Base-by-base conservation (phyloP, 1,139 yeast species). In the Yamadazyma pseudoaaseri region DNA sequence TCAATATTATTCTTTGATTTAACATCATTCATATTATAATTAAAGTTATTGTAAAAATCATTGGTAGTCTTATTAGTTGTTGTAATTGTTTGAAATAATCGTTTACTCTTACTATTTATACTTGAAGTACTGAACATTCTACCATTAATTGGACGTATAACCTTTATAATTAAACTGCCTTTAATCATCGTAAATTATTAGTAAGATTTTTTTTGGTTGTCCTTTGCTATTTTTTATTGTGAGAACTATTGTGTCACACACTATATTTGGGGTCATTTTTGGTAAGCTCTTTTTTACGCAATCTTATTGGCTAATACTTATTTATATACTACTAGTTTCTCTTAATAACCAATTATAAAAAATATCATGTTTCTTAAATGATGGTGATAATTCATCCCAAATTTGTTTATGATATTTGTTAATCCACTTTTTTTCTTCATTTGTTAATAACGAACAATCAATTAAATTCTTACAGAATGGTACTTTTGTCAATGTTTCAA, bases 401-500 rank as follows among this genome's bases (percentile, higher is more conserved):
- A 90, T 76, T 20, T 57, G 56, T 12, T 57, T 47, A 52, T 90
- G 95, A 55, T 87, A 89, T 2, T 58, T 54, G 52, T 94, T 80
- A 41, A 92, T 64, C 79, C 86, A 81, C 3, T 58, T 47, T 42
- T 65, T 74, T 56, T 92, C 98, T 16, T 75, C 79, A 1, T 52
- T 48, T 6, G 76, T 73, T 46, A 92, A 70, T 56, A 56, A 39
- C 9, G 38, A 27, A 13, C 32, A 38, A 36, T 56, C 54, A 33
- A 58, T 56, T 30, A 58, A 52, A 24, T 50, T 51, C 34, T 41
- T 53, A 39, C 64, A 58, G 57, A 84, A 82, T 11, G 99, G 99
- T n/a, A 87, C 97, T 44, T 75, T 59, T 1, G 98, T 92, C 34
- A 92, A 70, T 33, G 96, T 89, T 47, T 86, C 94, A 59, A 92